Base-by-base conservation (phyloP, 169 alveolate genomes). In the Plasmodium relictum region DNA sequence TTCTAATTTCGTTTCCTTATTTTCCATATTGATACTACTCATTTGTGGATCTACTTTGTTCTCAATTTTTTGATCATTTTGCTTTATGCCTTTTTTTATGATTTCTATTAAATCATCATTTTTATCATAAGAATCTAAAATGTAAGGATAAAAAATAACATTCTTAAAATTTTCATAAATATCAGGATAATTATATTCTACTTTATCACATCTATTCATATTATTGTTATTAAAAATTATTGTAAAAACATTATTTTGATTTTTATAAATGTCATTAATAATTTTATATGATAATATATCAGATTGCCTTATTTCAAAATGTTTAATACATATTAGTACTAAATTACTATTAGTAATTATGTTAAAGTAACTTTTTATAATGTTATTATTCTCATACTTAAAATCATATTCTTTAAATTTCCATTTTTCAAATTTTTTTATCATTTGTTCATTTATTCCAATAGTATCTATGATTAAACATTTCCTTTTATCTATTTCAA, bases 401-500 rank as follows among this genome's bases (percentile, higher is more conserved):
- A 20, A 12, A 26, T 83, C 41, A 45, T 83, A 52, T 3, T n/a
- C 52, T 22, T 22, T 24, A 4, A 22, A 44, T 59, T 68, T 54
- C 62, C 73, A 68, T 37, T 14, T 8, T 14, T 83, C 73, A 0
- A 83, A 3, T 59, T 56, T 83, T 42, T 10, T 59, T 37, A 83
- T 12, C 91, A 83, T 83, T n/a, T 58, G 22, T 54, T 83, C 86
- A 45, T 83, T 83, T 45, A 83, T 3, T 45, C 91, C 91, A 7
- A 69, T 45, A 9, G 91, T 83, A 61, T 83, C 91, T 3, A 50
- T 41, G 7, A 83, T n/a, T 6, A 58, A 8, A 39, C 91, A 83
- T 83, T 83, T 83, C 3, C 14, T 52, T 22, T 69, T 69, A 24
- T 69, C 65, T 8, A 69, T 26, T 22, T 45, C 31, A 16, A 83